Conservation (phyloP, 2,329 filamentous ascomycete species). For the Shiraia bambusicola region DNA sequence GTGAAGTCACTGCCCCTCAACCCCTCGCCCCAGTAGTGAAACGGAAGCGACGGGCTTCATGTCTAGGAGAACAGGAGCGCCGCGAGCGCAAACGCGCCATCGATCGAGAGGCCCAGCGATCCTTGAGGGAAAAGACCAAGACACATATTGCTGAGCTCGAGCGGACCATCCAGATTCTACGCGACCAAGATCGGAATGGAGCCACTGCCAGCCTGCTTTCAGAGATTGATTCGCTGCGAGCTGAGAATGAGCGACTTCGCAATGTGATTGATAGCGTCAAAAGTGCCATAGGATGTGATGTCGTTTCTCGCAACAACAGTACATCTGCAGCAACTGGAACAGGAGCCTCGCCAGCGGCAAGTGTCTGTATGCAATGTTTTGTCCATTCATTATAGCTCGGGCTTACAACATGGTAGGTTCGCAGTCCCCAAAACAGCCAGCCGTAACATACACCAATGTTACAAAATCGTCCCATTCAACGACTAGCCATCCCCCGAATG, state of each 20-base stretch:
- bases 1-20: conserved; percentile 23
- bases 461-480: conserved; percentile 18
- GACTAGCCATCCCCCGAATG: conserved; percentile 8
- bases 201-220: conserved; percentile 33
- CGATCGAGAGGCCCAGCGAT: conserved; percentile 40
- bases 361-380: conserved; percentile 28
- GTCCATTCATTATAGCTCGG: conserved; percentile 8
- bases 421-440: conserved; percentile 21
- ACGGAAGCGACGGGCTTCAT: conserved; percentile 37
- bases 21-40: conserved; percentile 31
- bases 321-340: conserved; percentile 5
- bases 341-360: conserved; percentile 20
- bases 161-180: conserved; percentile 39
- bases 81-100: conserved; percentile 40
- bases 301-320: conserved; percentile 15
- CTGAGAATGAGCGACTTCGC: conserved; percentile 38
- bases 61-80: conserved; percentile 39
- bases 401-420: conserved; percentile 32
- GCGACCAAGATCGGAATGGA: conserved; percentile 37
- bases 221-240: conserved; percentile 34
- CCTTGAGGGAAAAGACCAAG: conserved; percentile 41
- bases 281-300: conserved; percentile 30
- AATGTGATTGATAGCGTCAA: conserved; percentile 40
- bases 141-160: conserved; percentile 42
- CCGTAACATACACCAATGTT: conserved; percentile 16